Evolutionary conservation across 371 early-diverging fungal genomes (phyloP).

Genomic region (Blakeslea trispora): DNA sequence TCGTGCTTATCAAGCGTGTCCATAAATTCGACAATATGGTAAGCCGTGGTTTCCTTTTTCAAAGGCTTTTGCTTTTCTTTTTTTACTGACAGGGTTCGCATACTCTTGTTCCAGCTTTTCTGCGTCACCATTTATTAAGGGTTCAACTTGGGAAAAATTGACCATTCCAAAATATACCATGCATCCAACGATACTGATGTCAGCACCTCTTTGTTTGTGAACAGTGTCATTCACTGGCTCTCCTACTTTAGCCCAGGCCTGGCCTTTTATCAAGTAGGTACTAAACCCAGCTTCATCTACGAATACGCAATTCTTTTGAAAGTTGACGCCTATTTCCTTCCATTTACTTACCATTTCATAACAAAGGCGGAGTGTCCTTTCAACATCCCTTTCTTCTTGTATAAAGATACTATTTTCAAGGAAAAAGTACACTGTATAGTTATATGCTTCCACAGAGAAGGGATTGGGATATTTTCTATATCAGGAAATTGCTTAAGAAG

Average conservation of each 20-base stretch:
- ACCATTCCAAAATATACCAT: conserved; percentile 12
- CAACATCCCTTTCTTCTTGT: conserved; percentile 12
- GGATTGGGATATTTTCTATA: conserved; percentile 2
- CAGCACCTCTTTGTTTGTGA: conserved; percentile 14
- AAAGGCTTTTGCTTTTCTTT: conserved; percentile 9
- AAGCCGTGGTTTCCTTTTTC: conserved; percentile 11
- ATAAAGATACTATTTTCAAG: background rate
- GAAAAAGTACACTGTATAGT: background rate
- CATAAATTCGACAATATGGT: conserved; percentile 6
- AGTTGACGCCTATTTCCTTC: conserved; percentile 8
- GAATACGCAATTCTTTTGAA: conserved; percentile 9
- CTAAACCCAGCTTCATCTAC: conserved; percentile 6
- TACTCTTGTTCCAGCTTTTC: conserved; percentile 10
- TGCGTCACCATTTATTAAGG: conserved; percentile 7
- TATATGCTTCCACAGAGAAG: conserved; percentile 9
- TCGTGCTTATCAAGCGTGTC: conserved; percentile 6
- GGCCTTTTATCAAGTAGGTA: conserved; percentile 3
- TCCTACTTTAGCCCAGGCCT: conserved; percentile 9
- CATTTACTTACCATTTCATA: conserved; percentile 5
- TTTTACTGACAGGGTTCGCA: conserved; percentile 2
- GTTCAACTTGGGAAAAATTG: conserved; percentile 15
- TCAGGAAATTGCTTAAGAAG: conserved; percentile 7
- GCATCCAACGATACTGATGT: conserved; percentile 15
- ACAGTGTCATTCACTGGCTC: conserved; percentile 9
- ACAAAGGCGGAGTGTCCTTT: conserved; percentile 7